Evolutionary conservation across 345 rosid genomes (phyloP), one percentile per base, ranked within the genome.

Genomic region (Clausena lansium): DNA sequence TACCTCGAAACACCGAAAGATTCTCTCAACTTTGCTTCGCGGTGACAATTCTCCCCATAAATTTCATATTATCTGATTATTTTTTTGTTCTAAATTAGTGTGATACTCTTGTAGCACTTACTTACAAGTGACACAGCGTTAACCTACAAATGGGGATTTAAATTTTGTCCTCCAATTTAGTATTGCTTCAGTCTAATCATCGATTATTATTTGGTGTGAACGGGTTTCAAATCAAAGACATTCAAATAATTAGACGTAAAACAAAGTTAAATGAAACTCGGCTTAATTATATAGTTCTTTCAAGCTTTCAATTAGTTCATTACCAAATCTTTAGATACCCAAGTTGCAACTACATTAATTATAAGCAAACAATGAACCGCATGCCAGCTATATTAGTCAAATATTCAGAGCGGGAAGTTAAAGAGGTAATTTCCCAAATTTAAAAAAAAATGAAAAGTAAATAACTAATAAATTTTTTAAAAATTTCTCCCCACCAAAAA

Each of bases 11-110:
- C 54, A 73, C 10, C 25, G 67, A 9, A 32, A 60, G 47, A 32
- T 10, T 4, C 52, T 24, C 58, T 1, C 15, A 17, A 70, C 24
- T 2, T 71, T 4, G 13, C 30, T 55, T 55, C 9, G 36, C 70
- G 25, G 63, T 27, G 24, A 36, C 59, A 19, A 52, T 78, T 71
- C 54, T 71, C 76, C 76, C 36, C 77, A 36, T 39, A 65, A 72
- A 64, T 54, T 0, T 59, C 33, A 19, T 14, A 4, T 60, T 39
- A 30, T 30, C 15, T 2, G 4, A 3, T 19, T n/a, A n/a, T n/a
- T n/a, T 45, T 17, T 41, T 3, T 45, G 14, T 5, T 25, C 1
- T 27, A 30, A 1, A 30, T 30, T 30, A 2, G 32, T 30, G 22
- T 65, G 25, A 22, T 7, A 36, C 8, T 27, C 39, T 38, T 38